These are phyloP conservation scores for Linaria vulgaris DNA, from an alignment of 257 asterid genomes.

Conservation along the genomic window DNA sequence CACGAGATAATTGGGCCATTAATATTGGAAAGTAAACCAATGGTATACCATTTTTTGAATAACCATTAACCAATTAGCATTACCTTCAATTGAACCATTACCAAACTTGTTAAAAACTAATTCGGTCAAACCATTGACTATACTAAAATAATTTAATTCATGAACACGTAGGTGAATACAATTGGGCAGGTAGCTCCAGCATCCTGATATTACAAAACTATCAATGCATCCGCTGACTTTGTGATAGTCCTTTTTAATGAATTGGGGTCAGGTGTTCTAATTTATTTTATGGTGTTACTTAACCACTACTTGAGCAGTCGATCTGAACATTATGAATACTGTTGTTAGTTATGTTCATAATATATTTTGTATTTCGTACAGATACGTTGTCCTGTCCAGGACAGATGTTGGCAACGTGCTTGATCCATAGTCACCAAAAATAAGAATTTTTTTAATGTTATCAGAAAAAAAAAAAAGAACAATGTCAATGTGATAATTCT, in stretches of 20 bases:
- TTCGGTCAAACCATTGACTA: background rate
- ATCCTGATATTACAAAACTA: slow-evolving; percentile 6
- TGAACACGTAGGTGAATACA: slow-evolving; percentile 12
- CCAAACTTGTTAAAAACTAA: background rate
- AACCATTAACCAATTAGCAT: too few relatives aligned
- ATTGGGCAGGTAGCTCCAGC: slow-evolving; percentile 10
- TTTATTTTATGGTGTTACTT: slow-evolving; percentile 15
- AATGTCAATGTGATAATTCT: background rate
- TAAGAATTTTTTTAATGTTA: too few relatives aligned
- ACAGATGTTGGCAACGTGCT: background rate
- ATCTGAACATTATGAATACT: background rate
- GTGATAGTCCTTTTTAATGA: background rate
- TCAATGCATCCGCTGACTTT: slow-evolving; percentile 28
- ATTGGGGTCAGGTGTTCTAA: slow-evolving; percentile 23
- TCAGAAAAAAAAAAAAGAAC: too few relatives aligned
- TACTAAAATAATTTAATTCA: background rate
- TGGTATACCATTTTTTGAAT: too few relatives aligned
- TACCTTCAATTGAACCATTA: background rate
- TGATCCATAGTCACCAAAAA: background rate
- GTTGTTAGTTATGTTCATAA: background rate
- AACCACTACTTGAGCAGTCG: background rate
- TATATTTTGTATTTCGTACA: too few relatives aligned
- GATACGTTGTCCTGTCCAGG: too few relatives aligned
- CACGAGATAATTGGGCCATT: slow-evolving; percentile 11
- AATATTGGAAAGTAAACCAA: background rate